Percentiles rank a stretch among this genome's conserved stretches.
These are phyloP conservation scores for Calvatia gigantea DNA, from an alignment of 768 basidiomycete genomes.

Conservation along the genomic window DNA sequence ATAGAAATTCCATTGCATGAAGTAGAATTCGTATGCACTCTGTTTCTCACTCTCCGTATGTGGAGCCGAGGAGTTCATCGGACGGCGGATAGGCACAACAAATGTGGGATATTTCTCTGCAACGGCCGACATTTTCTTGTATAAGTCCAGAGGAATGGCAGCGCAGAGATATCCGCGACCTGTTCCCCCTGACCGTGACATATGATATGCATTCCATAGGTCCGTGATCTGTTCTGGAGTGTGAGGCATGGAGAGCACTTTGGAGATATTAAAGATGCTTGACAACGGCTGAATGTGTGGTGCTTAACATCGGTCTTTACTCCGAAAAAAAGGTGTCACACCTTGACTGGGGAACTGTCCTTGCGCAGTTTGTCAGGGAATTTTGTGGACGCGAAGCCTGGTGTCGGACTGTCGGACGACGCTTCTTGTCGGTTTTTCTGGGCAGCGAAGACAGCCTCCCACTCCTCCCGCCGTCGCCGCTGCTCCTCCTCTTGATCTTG, in stretches of 20 bases:
- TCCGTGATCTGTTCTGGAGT: conserved; percentile 70
- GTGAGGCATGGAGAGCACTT: conserved; percentile 64
- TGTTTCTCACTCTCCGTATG: conserved; percentile 30
- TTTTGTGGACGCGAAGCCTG: neutral
- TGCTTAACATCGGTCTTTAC: conserved; percentile 3
- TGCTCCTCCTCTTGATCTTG: conserved; percentile 18
- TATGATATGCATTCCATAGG: conserved; percentile 90
- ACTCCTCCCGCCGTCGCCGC: conserved; percentile 17
- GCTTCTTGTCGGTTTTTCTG: conserved; percentile 10
- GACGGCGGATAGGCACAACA: conserved; percentile 75
- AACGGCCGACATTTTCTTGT: conserved; percentile 62
- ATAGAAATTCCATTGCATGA: conserved; percentile 89
- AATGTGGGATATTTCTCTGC: conserved; percentile 74
- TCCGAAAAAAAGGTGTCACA: conserved; percentile 9
- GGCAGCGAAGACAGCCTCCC: conserved; percentile 19
- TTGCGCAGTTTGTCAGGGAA: conserved; percentile 13
- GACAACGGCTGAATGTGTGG: conserved; percentile 61
- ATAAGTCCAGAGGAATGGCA: conserved; percentile 67
- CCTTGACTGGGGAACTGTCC: conserved; percentile 20
- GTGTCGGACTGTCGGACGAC: conserved; percentile 1
- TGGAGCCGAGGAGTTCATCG: conserved; percentile 18
- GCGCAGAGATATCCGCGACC: conserved; percentile 87
- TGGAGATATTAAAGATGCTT: conserved; percentile 73
- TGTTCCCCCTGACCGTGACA: conserved; percentile 73
- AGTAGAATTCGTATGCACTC: conserved; percentile 74